Evolutionary conservation across 257 asterid species (phyloP), one percentile per base, ranked within the genome.

Genomic region (Solanum arcanum): DNA sequence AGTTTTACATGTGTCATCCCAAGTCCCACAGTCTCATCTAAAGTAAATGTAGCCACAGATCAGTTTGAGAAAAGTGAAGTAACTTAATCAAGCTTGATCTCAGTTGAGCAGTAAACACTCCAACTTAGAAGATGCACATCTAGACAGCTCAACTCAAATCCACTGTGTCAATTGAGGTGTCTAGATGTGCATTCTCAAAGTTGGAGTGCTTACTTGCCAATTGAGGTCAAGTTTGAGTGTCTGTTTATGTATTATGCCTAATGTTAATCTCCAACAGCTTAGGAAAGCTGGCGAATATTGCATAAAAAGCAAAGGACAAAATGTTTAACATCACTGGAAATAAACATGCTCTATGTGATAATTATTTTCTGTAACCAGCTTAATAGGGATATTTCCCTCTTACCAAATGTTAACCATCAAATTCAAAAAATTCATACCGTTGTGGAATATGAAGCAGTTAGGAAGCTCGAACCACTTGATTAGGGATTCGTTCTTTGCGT

Each of bases 391-490:
- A 41, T 76, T 73, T 15, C 83, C 21, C 12, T 33, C 35, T 33
- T 39, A 44, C 21, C 84, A 78, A 46, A 14, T 78, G 25, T 56
- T 56, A 56, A 20, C 25, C 64, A 56, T 56, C 46, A 86, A 16
- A 70, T 84, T 96, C 88, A 88, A 44, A 44, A 23, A 44, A n/a
- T 47, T 80, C 85, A 47, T 80, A 97, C 99, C 99, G 15, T 97
- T 97, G 87, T 97, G 99, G 92, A 96, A 97, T 86, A 97, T 95
- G 95, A 95, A 95, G 94, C 99, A 97, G 69, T 93, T 97, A 87
- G 99, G 99, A 88, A 97, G 98, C 92, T 97, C 99, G 76, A 97
- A 97, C 99, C 99, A 97, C 92, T 92, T 95, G 90, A 97, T 93
- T 86, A 92, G 90, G 86, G 88, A 81, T 88, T 97, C 99, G 87